These are phyloP conservation scores for Candida lessepsii DNA, from an alignment of 805 yeast genomes.

Conservation along the genomic window DNA sequence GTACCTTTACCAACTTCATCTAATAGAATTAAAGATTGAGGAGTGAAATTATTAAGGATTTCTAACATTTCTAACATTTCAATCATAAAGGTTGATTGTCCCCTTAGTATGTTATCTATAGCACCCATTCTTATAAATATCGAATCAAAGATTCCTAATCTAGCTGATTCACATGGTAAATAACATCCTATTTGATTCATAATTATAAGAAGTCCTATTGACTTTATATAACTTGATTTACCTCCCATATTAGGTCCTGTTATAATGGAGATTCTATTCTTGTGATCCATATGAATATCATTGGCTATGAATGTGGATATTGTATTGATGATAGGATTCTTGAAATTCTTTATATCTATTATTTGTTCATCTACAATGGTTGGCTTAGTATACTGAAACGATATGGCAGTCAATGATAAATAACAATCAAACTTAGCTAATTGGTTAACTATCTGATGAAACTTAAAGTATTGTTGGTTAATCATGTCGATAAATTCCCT, in stretches of 20 bases:
- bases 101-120: constrained; percentile 67
- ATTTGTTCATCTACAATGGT: constrained; percentile 36
- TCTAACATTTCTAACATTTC: constrained; percentile 67
- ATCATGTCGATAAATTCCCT: constrained; percentile 35
- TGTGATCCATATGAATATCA: constrained; percentile 50
- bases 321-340: constrained; percentile 68
- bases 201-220: constrained; percentile 65
- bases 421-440: constrained; percentile 66
- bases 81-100: constrained; percentile 81
- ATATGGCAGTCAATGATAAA: constrained; percentile 50
- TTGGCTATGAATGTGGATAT: constrained; percentile 62
- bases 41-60: constrained; percentile 53
- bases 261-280: constrained; percentile 56
- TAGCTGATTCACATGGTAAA: constrained; percentile 64
- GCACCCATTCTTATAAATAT: constrained; percentile 87
- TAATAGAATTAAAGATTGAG: constrained; percentile 57
- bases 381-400: constrained; percentile 47
- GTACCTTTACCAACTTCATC: constrained; percentile 90
- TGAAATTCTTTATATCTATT: constrained; percentile 52
- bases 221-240: constrained; percentile 73
- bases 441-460: constrained; percentile 41
- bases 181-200: constrained; percentile 79
- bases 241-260: constrained; percentile 94
- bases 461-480: constrained; percentile 31
- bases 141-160: constrained; percentile 68